Evolutionary conservation across 768 basidiomycete species (phyloP).

Genomic region (Boletus eberwhitei): DNA sequence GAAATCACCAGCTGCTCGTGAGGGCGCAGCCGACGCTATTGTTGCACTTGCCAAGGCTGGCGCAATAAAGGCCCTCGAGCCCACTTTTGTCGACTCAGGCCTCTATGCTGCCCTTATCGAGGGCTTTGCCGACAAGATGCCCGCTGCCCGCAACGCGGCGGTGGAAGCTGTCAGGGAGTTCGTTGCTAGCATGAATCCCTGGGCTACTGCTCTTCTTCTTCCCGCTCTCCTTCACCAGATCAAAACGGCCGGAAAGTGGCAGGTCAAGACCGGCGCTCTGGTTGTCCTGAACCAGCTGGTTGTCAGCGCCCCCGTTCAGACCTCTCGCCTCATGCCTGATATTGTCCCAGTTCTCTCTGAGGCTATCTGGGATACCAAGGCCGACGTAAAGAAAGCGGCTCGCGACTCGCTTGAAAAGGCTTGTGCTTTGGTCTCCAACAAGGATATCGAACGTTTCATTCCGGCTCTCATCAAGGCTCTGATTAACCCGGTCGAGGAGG

Average conservation of each 20-base stretch:
- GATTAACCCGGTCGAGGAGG: constrained; percentile 99
- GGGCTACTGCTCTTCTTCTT: constrained; percentile 80
- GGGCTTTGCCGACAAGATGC: constrained; percentile 92
- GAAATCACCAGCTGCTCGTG: constrained; percentile 88
- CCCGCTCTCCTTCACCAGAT: constrained; percentile 89
- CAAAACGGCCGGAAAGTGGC: constrained; percentile 97
- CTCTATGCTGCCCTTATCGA: constrained; percentile 86
- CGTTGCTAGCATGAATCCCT: constrained; percentile 79
- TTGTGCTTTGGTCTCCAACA: constrained; percentile 93
- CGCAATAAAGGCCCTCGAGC: constrained; percentile 80
- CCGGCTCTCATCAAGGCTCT: constrained; percentile 96
- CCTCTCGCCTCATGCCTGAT: constrained; percentile 86
- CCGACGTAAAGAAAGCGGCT: constrained; percentile 98
- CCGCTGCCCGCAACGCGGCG: constrained; percentile 80
- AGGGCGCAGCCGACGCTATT: constrained; percentile 79
- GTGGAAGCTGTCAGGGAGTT: constrained; percentile 78
- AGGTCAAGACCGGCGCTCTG: constrained; percentile 88
- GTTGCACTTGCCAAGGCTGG: constrained; percentile 62
- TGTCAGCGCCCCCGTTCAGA: constrained; percentile 75
- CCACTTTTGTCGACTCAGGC: constrained; percentile 82
- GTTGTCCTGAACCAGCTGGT: constrained; percentile 85
- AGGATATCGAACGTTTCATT: constrained; percentile 97
- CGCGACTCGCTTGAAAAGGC: constrained; percentile 93
- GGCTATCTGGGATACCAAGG: constrained; percentile 98
- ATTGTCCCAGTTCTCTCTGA: constrained; percentile 93